Evolutionary conservation across 2,329 filamentous ascomycete species (phyloP), one percentile per base, ranked within the genome.

Genomic region (Bipolaris gigantea): DNA sequence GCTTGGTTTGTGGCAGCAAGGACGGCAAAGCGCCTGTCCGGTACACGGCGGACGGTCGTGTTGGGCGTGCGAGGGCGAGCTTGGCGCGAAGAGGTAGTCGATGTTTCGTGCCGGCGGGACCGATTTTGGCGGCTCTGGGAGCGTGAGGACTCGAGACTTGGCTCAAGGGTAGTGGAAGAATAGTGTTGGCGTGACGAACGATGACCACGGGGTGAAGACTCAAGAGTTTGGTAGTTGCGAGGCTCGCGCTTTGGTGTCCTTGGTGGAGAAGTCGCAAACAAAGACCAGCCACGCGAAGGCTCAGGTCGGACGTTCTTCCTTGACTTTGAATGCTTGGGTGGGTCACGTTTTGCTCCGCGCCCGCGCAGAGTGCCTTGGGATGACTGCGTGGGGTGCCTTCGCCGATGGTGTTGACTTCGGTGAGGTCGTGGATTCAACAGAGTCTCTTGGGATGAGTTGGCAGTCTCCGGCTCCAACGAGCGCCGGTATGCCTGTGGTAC

Each of bases 1-100:
- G 72, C 72, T 35, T 68, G 66, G 38, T 73, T 73, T 4, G 72
- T 74, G 5, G 71, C 71, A 38, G 72, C 72, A 15, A 73, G 65
- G 1, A 74, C 72, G 25, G 72, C 72, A 39, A 74, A 74, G n/a
- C 72, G 67, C 9, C 71, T 57, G 38, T 74, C 72, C n/a, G 72
- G 72, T 8, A 66, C 59, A 39, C 71, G 70, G 25, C 63, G 67
- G 16, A 63, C 70, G 34, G 66, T 50, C 11, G 66, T 72, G 56
- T 74, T 74, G 10, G 72, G 69, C 18, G 69, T 70, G 3, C 65
- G 61, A 30, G 68, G 70, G 15, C 63, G 69, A 15, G 66, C 58
- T 55, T 60, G 62, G 59, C 67, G 70, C 2, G 59, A 43, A 5
- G 62, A 50, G 10, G 62, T 48, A 18, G 63, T 45, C 52, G 63